Evolutionary conservation across 371 early-diverging fungal genomes (phyloP).

Genomic region (Fennellomyces sp.): DNA sequence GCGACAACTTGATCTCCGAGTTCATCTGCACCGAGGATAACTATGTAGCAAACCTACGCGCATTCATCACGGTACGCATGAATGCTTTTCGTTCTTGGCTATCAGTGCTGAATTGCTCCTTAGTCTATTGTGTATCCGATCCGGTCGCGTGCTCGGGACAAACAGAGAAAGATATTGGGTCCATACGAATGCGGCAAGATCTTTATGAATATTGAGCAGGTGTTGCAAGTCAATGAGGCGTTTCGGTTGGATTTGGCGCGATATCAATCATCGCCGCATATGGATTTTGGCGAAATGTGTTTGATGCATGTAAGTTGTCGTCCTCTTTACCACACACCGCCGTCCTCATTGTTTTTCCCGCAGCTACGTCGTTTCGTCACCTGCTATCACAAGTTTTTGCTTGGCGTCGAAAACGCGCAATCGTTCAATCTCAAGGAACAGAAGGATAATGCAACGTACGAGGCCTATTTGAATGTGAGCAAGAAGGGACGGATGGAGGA

Average conservation of each 20-base stretch:
- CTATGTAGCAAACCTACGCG: slow-evolving; percentile 37
- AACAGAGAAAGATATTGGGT: slow-evolving; percentile 22
- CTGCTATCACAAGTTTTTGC: slow-evolving; percentile 43
- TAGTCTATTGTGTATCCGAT: slow-evolving; percentile 36
- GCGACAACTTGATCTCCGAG: slow-evolving; percentile 29
- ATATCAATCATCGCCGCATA: slow-evolving; percentile 2
- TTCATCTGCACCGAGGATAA: slow-evolving; percentile 46
- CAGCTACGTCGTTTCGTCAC: slow-evolving; percentile 26
- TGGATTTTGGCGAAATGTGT: slow-evolving; percentile 42
- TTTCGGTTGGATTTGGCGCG: slow-evolving; percentile 29
- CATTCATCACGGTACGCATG: slow-evolving; percentile 16
- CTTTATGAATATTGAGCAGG: slow-evolving; percentile 49
- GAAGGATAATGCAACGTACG: slow-evolving; percentile 38
- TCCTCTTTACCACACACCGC: slow-evolving; percentile 11
- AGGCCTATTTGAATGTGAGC: slow-evolving; percentile 24
- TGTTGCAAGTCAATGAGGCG: slow-evolving; percentile 29
- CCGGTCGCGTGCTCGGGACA: slow-evolving; percentile 13
- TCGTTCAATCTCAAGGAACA: slow-evolving; percentile 38
- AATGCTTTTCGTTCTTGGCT: too few species aligned
- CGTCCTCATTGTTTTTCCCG: background rate
- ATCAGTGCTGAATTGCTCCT: too few species aligned
- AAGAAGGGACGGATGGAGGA: background rate
- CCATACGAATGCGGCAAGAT: slow-evolving; percentile 45
- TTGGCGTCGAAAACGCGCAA: slow-evolving; percentile 46
- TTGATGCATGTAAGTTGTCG: slow-evolving; percentile 33